Base-by-base conservation (phyloP, 129 eudicot species). In the Arctium lappa region DNA sequence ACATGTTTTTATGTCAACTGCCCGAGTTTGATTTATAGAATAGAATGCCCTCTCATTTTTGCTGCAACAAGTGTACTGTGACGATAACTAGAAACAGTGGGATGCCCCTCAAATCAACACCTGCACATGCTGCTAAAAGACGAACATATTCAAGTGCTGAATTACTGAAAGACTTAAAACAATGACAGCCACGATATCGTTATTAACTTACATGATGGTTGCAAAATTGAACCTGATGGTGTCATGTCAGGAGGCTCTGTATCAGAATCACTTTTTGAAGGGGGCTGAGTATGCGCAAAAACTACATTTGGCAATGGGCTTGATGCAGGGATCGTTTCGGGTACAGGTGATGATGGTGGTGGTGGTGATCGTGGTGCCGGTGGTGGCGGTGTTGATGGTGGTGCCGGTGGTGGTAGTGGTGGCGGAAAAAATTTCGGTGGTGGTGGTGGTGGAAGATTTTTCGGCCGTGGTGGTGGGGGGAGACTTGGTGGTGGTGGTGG, bases 281-380 rank as follows among this genome's bases (percentile, higher is more conserved):
- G 99, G 66, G 98, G 93, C 3, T 32, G 87, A 76, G 40, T 84
- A 66, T 83, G 93, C 74, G 90, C 90, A 76, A 87, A 86, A n/a
- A 90, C 92, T 42, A 87, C 98, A 83, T 83, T 84, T 56, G 95
- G 97, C 80, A 90, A 82, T 13, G 98, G 98, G 46, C 97, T 89
- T 40, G 91, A 86, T 7, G 88, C 87, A 75, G 97, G 91, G 84
- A 83, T 79, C 2, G 39, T 80, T 78, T 86, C 80, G 2, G 84
- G 73, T 68, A 76, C 82, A 10, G 88, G 86, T 56, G 92, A 44
- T 1, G 90, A 94, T 8, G 90, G 86, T 29, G 75, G 76, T 18
- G 11, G 69, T 31, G 8, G 87, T 12, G 29, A 80, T 18, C 75
- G 86, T 10, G 84, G 85, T 16, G 90, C 63, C 3, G 86, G 82